A percentile compares a stretch with the other conserved stretches of the same genome.
Evolutionary conservation across 495 filamentous ascomycete species (phyloP).

Genomic region (Niebla homalea): DNA sequence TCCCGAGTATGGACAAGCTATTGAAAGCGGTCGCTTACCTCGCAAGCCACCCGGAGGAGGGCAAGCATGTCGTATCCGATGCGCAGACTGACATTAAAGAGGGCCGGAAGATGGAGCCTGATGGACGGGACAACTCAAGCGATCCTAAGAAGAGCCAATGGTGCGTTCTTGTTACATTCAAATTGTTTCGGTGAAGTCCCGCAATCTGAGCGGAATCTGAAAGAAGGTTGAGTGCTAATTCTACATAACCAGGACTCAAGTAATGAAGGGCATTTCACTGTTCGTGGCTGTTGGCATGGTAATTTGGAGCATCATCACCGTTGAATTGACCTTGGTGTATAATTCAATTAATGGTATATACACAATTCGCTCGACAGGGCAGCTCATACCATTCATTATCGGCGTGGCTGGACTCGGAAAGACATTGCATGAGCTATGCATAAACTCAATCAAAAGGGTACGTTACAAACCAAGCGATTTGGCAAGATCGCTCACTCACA

Average conservation of each 20-base stretch:
- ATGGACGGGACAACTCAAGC: neutral
- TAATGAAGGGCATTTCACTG: neutral
- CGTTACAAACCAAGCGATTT: too few species aligned
- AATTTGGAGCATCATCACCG: neutral
- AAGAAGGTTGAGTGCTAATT: neutral
- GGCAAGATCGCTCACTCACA: too few species aligned
- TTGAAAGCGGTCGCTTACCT: neutral
- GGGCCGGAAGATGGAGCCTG: neutral
- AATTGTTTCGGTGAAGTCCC: neutral
- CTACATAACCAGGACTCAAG: neutral
- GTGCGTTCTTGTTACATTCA: neutral
- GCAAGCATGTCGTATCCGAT: neutral
- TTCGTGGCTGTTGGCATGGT: neutral
- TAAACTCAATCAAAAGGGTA: neutral
- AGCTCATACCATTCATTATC: conserved; percentile 16
- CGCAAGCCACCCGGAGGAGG: neutral
- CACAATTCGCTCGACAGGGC: conserved; percentile 8
- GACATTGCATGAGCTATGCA: neutral
- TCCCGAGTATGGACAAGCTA: neutral
- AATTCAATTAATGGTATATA: conserved; percentile 12
- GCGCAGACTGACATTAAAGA: neutral
- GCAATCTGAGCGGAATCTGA: too few species aligned
- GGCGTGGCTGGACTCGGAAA: conserved; percentile 4
- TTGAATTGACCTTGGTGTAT: conserved; percentile 10
- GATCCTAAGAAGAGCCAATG: neutral